These are phyloP conservation scores for Globisporangium middletonii DNA, from an alignment of 352 stramenopile species.

Conservation along the genomic window DNA sequence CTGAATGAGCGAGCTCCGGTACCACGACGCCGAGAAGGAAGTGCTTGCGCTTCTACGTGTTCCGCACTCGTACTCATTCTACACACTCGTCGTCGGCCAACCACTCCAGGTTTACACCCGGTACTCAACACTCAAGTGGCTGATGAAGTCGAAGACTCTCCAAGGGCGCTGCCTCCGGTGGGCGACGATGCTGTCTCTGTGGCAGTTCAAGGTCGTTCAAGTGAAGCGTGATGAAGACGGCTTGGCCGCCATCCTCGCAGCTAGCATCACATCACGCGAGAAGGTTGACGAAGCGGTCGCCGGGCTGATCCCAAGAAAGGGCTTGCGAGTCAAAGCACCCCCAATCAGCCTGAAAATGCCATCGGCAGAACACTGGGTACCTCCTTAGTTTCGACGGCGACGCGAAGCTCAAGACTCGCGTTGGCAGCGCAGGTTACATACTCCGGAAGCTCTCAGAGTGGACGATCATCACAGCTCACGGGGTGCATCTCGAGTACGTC, in stretches of 20 bases:
- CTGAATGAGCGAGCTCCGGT: slow-evolving; percentile 10
- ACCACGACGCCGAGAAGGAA: slow-evolving; percentile 14
- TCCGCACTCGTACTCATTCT: slow-evolving; percentile 4
- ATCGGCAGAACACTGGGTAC: background rate
- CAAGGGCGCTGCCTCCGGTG: slow-evolving; percentile 11
- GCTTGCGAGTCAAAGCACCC: background rate
- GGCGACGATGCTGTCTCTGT: slow-evolving; percentile 12
- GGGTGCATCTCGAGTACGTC: no score
- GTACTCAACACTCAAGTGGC: slow-evolving; percentile 19
- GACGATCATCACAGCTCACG: no score
- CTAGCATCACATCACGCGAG: slow-evolving; percentile 6
- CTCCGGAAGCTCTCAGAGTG: no score
- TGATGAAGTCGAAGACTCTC: slow-evolving; percentile 12
- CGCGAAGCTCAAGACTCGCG: no score
- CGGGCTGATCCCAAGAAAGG: slow-evolving; percentile 1
- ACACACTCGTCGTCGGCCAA: slow-evolving; percentile 3
- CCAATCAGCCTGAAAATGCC: slow-evolving; percentile 7
- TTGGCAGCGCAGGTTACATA: no score
- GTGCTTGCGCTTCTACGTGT: slow-evolving; percentile 11
- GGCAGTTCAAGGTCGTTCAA: slow-evolving; percentile 2
- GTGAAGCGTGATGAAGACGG: slow-evolving; percentile 2
- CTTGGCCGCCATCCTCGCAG: slow-evolving; percentile 6
- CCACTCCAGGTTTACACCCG: slow-evolving; percentile 11
- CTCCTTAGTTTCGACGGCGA: slow-evolving; percentile 19
- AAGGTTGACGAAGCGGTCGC: slow-evolving; percentile 7